Evolutionary conservation across 805 yeast genomes (phyloP).

Genomic region (Ogataea pilisensis): DNA sequence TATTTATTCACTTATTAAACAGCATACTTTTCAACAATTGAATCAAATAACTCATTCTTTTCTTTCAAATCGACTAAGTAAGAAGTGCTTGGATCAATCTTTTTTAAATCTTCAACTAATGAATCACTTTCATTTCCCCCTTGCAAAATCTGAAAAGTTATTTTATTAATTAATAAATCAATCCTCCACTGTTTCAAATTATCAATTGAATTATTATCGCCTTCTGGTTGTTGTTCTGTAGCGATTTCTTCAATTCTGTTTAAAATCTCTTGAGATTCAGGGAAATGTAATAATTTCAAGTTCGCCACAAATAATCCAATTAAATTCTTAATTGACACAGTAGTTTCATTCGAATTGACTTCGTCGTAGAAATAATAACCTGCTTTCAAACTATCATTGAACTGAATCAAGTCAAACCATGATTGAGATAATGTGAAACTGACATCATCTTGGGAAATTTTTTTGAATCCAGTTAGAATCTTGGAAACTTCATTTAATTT

Average conservation of each 20-base stretch:
- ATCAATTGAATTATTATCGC: constrained; percentile 6
- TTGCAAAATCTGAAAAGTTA: constrained; percentile 56
- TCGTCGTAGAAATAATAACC: constrained; percentile 76
- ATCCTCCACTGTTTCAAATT: constrained; percentile 25
- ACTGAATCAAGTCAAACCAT: constrained; percentile 44
- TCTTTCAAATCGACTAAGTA: constrained; percentile 54
- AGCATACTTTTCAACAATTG: constrained; percentile 56
- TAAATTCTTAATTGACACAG: constrained; percentile 43
- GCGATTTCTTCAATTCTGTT: constrained; percentile 35
- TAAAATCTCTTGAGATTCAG: constrained; percentile 74
- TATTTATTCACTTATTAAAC: too few species aligned
- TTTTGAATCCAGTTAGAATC: constrained; percentile 40
- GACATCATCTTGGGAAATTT: constrained; percentile 65
- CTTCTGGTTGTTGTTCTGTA: too few species aligned
- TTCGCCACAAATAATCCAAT: constrained; percentile 69
- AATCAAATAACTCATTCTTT: constrained; percentile 63
- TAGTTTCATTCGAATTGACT: constrained; percentile 52
- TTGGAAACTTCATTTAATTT: constrained; percentile 43
- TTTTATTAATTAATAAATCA: constrained; percentile 59
- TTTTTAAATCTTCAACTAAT: constrained; percentile 37
- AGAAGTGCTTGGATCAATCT: constrained; percentile 44
- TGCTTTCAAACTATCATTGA: constrained; percentile 41
- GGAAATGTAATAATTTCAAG: constrained; percentile 71
- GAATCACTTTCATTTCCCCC: constrained; percentile 30
- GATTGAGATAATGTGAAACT: constrained; percentile 77